Conservation (phyloP, 2,329 filamentous ascomycete genomes). For the Colletotrichum zoysiae region DNA sequence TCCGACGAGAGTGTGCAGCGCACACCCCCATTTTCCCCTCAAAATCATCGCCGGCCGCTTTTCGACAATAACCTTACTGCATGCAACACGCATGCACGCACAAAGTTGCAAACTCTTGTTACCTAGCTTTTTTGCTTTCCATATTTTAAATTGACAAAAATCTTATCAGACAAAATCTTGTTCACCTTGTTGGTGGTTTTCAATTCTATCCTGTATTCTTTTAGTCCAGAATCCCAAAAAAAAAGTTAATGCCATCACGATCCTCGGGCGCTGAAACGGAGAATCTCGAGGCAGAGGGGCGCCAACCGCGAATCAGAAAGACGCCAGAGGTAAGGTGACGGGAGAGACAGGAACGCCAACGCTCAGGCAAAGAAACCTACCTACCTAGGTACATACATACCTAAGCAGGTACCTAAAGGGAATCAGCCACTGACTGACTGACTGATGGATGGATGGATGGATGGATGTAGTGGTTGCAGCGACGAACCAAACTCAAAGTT, state of each 20-base stretch:
- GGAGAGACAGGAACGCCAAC: constrained; percentile 16
- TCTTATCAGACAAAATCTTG: neutral
- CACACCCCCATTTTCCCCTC: constrained; percentile 8
- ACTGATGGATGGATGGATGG: constrained; percentile 35
- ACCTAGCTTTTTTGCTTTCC: no score
- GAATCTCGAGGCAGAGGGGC: constrained; percentile 22
- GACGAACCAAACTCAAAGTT: constrained; percentile 43
- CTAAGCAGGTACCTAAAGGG: neutral
- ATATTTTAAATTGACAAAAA: no score
- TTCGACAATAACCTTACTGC: neutral
- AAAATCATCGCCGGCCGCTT: neutral
- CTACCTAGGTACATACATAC: no score
- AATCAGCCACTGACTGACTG: constrained; percentile 27
- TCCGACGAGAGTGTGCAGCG: neutral
- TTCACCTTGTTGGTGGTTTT: neutral
- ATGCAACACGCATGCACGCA: neutral
- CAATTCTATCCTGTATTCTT: no score
- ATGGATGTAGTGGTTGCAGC: constrained; percentile 33
- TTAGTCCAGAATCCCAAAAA: neutral
- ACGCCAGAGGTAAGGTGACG: neutral
- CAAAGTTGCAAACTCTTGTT: neutral
- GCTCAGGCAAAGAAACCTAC: neutral
- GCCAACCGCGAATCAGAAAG: constrained; percentile 14
- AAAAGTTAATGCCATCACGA: constrained; percentile 16
- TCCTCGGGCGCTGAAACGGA: constrained; percentile 40